These are phyloP conservation scores for Wickerhamomyces sp. DNA, from an alignment of 1,139 yeast species.

Conservation along the genomic window DNA sequence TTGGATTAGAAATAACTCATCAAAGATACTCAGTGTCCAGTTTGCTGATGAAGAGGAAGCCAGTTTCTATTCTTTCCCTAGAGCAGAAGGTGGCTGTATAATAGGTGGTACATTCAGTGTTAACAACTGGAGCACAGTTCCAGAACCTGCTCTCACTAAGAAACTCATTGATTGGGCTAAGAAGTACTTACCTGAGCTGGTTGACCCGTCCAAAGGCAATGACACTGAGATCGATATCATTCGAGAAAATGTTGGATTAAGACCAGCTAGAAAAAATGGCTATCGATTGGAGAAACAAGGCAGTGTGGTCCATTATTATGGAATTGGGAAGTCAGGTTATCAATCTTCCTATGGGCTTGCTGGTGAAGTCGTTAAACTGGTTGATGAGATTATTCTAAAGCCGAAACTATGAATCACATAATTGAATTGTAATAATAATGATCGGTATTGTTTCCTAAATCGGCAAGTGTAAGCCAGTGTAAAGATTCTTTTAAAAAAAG, in stretches of 20 bases:
- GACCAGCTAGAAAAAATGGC: conserved; percentile 66
- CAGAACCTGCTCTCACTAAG: conserved; percentile 42
- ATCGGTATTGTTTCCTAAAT: too few relatives aligned
- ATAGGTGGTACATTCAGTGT: conserved; percentile 60
- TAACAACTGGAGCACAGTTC: conserved; percentile 26
- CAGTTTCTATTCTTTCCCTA: conserved; percentile 30
- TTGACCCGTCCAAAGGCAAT: too few relatives aligned
- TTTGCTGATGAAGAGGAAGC: conserved; percentile 25
- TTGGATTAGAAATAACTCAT: conserved; percentile 23
- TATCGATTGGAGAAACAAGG: conserved; percentile 44
- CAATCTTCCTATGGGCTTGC: conserved; percentile 67
- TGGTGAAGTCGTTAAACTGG: conserved; percentile 32
- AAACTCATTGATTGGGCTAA: conserved; percentile 43
- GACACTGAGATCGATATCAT: conserved; percentile 34
- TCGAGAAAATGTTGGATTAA: conserved; percentile 61
- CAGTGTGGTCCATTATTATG: conserved; percentile 57
- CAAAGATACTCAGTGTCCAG: conserved; percentile 40
- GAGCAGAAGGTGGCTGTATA: conserved; percentile 56
- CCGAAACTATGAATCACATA: too few relatives aligned
- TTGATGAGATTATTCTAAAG: too few relatives aligned
- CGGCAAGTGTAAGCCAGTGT: too few relatives aligned
- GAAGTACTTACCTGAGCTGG: conserved; percentile 51
- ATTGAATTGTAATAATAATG: too few relatives aligned
- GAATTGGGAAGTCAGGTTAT: conserved; percentile 70
- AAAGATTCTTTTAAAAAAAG: too few relatives aligned